Conservation (phyloP, 768 basidiomycete species). For the Clathrus columnatus region DNA sequence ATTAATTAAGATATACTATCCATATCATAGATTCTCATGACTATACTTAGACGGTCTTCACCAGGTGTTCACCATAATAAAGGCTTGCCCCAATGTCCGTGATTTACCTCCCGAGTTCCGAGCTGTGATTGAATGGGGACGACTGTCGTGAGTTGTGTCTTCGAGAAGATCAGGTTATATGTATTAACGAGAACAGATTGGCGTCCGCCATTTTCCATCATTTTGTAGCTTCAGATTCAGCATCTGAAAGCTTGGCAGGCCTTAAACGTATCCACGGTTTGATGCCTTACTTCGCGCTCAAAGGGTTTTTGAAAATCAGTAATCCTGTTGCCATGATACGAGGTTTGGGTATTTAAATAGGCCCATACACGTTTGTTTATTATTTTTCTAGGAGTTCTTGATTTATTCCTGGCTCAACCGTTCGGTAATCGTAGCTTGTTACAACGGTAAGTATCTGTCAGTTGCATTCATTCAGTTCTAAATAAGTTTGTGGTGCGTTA, state of each 20-base stretch:
- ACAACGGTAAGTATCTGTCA: constrained; percentile 51
- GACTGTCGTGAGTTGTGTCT: constrained; percentile 77
- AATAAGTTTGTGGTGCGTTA: constrained; percentile 22
- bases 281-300: constrained; percentile 98
- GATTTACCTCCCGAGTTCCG: constrained; percentile 77
- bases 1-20: constrained; percentile 3
- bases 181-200: constrained; percentile 49
- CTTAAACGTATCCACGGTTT: constrained; percentile 90
- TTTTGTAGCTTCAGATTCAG: constrained; percentile 86
- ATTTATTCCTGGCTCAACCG: constrained; percentile 93
- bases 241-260: constrained; percentile 79
- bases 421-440: constrained; percentile 90
- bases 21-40: not conserved
- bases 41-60: constrained; percentile 71
- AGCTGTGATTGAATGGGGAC: constrained; percentile 91
- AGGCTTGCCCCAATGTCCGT: constrained; percentile 64
- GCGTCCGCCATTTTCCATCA: constrained; percentile 96
- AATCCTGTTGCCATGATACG: constrained; percentile 97
- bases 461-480: not conserved
- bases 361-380: not conserved
- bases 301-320: constrained; percentile 81
- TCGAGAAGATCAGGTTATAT: not conserved
- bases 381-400: constrained; percentile 49
- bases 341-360: constrained; percentile 33
- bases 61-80: constrained; percentile 81